Percentiles rank a stretch among this genome's conserved stretches.
Conservation (phyloP, 1,139 yeast genomes). For the Taphrina populina region DNA sequence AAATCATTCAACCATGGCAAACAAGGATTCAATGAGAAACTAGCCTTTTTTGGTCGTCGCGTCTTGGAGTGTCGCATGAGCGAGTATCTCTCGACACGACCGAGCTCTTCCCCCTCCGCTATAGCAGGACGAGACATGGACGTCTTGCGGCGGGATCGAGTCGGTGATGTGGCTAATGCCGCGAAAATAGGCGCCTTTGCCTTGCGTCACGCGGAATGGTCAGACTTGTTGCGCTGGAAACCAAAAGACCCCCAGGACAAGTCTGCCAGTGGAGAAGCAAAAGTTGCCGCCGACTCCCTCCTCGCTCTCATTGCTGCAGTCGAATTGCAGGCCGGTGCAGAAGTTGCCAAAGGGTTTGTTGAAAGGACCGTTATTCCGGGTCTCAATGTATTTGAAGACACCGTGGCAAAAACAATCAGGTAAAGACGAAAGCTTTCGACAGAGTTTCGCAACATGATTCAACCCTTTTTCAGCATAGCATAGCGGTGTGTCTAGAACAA, state of each 20-base stretch:
- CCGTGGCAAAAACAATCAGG: not conserved
- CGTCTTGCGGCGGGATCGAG: not conserved
- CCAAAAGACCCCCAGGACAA: not conserved
- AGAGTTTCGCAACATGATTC: too few species aligned
- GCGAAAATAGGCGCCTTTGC: conserved; percentile 1
- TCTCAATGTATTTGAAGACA: not conserved
- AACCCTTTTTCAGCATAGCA: too few species aligned
- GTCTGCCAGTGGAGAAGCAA: conserved; percentile 7
- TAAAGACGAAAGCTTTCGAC: too few species aligned
- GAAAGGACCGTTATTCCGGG: conserved; percentile 19
- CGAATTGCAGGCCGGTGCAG: conserved; percentile 11
- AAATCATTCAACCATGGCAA: conserved; percentile 33
- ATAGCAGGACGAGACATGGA: conserved; percentile 7
- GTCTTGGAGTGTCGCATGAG: not conserved
- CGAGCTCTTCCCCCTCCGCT: conserved; percentile 12
- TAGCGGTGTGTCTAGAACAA: too few species aligned
- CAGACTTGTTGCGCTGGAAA: conserved; percentile 18
- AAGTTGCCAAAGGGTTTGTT: conserved; percentile 9
- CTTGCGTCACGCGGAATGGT: not conserved
- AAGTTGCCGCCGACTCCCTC: conserved; percentile 13
- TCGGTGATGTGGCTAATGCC: not conserved
- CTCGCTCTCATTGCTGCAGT: conserved; percentile 23
- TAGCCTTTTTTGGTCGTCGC: conserved; percentile 31
- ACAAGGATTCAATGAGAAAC: conserved; percentile 31
- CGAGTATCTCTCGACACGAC: conserved; percentile 7